These are phyloP conservation scores for Phylloporus rhodoxanthus DNA, from an alignment of 768 basidiomycete genomes.

Conservation along the genomic window DNA sequence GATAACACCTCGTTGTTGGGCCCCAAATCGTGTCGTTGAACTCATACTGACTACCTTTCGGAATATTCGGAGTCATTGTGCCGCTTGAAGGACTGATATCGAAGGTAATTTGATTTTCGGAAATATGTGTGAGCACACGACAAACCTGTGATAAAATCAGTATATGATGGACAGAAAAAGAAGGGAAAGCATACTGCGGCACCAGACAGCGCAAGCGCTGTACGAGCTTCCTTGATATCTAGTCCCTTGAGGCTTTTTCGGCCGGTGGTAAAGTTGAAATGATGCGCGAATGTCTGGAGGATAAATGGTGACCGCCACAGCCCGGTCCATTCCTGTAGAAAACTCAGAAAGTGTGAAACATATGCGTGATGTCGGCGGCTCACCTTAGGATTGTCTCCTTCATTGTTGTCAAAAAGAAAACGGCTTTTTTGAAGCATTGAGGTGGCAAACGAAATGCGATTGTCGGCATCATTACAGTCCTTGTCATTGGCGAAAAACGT, in stretches of 20 bases:
- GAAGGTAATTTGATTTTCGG: background rate
- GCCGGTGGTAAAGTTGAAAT: background rate
- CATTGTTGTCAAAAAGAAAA: background rate
- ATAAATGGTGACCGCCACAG: slow-evolving; percentile 1
- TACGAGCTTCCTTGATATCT: background rate
- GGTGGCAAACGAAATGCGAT: too few relatives aligned
- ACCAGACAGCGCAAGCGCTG: background rate
- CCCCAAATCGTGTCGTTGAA: slow-evolving; percentile 1
- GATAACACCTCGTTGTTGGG: background rate
- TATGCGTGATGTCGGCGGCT: background rate
- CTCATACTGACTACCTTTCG: background rate
- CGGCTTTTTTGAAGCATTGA: background rate
- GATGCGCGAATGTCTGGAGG: background rate
- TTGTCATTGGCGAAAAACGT: too few relatives aligned
- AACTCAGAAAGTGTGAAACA: background rate
- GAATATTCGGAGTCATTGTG: background rate
- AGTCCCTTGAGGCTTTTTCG: background rate
- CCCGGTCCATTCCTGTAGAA: background rate
- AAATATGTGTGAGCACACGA: background rate
- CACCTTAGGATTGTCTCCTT: background rate
- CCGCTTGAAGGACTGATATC: background rate
- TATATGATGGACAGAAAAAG: background rate
- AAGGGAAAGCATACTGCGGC: background rate
- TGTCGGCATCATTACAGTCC: too few relatives aligned
- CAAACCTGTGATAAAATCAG: background rate